Evolutionary conservation across 2,329 filamentous ascomycete genomes (phyloP), one percentile per base, ranked within the genome.

Genomic region (Nemania sp.): DNA sequence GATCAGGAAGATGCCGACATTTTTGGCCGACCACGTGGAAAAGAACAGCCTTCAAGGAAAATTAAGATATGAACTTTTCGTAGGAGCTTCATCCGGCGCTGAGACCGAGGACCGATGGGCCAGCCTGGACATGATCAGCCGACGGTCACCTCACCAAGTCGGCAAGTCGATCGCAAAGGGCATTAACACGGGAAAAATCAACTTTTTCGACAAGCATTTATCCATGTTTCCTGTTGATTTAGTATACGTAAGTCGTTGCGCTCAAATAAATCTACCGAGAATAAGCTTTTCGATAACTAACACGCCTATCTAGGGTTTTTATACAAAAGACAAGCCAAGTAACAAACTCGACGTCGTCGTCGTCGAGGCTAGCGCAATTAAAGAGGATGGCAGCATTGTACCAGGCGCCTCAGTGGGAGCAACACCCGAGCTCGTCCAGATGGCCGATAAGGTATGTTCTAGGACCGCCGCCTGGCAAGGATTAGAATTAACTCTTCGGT

Each of bases 41-140:
- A 88, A 92, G 83, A 97, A 97, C 81, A 88, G 86, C 70, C 86
- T 97, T 18, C 90, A 97, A 80, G 93, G 93, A 64, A 84, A 97
- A 85, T 84, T 97, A 73, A 92, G 92, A 76, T 97, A 97, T 85
- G 91, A 89, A 65, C 87, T 97, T 20, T 97, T 97, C 73, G 93
- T 97, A 10, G 94, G 93, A 61, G 93, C 93, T n/a, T 95, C 92
- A 5, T 94, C 92, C 18, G 93, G 93, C 43, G 92, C 93, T 20
- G 93, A 96, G 82, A 97, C 93, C 0, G 93, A 97, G 84, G 96
- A 96, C 81, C 87, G 93, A 80, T 97, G 94, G 94, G 93, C 94
- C n/a, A 81, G 84, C 4, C 84, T 95, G 71, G 91, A 97, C 82
- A 97, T 97, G 93, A 97, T 97, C 75, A 91, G 95, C 82, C 87